Evolutionary conservation across 208 protist genomes (phyloP), one percentile per base, ranked within the genome.

Genomic region (Leishmania arabica): DNA sequence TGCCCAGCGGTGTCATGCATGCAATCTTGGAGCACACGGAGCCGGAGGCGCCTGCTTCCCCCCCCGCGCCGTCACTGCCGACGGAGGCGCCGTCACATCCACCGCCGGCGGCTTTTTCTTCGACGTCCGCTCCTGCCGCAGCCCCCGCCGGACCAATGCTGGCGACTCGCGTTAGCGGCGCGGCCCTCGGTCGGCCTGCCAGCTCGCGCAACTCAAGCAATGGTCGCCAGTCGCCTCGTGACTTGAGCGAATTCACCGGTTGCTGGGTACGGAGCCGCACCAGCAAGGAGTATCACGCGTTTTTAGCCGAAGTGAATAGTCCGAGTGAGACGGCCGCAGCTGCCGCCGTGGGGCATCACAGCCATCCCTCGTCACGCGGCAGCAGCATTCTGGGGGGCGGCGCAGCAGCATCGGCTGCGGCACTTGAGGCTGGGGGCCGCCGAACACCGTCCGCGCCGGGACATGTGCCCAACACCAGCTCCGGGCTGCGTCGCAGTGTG

Each of bases 161-260:
- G 60, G 58, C 73, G 72, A 85, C 82, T 40, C 82, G 82, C 19
- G 49, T 85, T 40, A 79, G 77, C 56, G 71, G 82, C 2, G 71
- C 77, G 45, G 42, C 54, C 9, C 37, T 78, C 37, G 72, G 31
- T 49, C 47, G 53, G 42, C 45, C 77, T 17, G 73, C 27, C 13
- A 79, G 77, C 77, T 85, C 77, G 24, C 77, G 77, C n/a, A 40
- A 71, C 64, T 81, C 82, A 6, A 82, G 82, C 77, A 85, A 73
- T 51, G 77, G 77, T 27, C 76, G 76, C 15, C 76, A 70, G 62
- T 72, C 76, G 4, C 64, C 60, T 24, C 49, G 60, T 53, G 60
- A 53, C 47, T 37, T 27, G 34, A 47, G 47, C 19, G 64, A 72
- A 13, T 27, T 49, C 1, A 21, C 37, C 21, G 60, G 53, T n/a